phyloP scores from a whole-genome alignment of 2,329 filamentous ascomycete genomes.

The Hymenoscyphus scutula region DNA sequence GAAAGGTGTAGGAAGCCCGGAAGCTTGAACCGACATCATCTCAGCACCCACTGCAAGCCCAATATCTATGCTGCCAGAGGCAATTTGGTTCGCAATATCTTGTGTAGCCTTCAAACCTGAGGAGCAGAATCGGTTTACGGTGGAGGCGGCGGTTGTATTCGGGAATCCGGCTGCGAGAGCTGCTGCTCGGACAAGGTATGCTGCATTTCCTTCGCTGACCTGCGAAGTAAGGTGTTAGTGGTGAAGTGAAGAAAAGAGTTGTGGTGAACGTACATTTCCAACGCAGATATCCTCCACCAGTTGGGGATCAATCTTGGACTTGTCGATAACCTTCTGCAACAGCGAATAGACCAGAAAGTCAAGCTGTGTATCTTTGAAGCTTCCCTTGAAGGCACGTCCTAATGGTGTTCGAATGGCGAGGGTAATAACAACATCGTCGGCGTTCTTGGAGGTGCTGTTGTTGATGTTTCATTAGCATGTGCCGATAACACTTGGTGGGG shows the following conservation, averaged over 20 bases:
- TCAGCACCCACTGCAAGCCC: slow-evolving; percentile 94
- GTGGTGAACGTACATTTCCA: slow-evolving; percentile 68
- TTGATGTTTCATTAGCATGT: slow-evolving; percentile 28
- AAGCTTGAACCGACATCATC: slow-evolving; percentile 87
- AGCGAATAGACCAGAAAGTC: slow-evolving; percentile 84
- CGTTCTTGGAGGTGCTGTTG: slow-evolving; percentile 87
- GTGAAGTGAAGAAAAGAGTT: background rate
- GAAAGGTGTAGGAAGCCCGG: slow-evolving; percentile 65
- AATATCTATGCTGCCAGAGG: slow-evolving; percentile 85
- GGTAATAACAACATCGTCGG: slow-evolving; percentile 96
- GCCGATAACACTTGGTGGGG: slow-evolving; percentile 10
- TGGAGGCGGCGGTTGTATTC: slow-evolving; percentile 73
- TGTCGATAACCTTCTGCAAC: slow-evolving; percentile 70
- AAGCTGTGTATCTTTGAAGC: slow-evolving; percentile 89
- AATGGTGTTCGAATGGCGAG: slow-evolving; percentile 86
- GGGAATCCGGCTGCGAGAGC: slow-evolving; percentile 88
- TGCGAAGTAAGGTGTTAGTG: background rate
- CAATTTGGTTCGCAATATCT: slow-evolving; percentile 90
- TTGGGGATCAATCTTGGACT: slow-evolving; percentile 73
- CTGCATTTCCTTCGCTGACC: slow-evolving; percentile 82
- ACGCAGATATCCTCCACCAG: slow-evolving; percentile 87
- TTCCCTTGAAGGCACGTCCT: slow-evolving; percentile 84
- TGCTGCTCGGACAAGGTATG: slow-evolving; percentile 88
- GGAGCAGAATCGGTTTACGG: slow-evolving; percentile 90
- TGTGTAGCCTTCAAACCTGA: slow-evolving; percentile 88